These are phyloP conservation scores for Mycena pura DNA, from an alignment of 768 basidiomycete genomes.

Conservation along the genomic window DNA sequence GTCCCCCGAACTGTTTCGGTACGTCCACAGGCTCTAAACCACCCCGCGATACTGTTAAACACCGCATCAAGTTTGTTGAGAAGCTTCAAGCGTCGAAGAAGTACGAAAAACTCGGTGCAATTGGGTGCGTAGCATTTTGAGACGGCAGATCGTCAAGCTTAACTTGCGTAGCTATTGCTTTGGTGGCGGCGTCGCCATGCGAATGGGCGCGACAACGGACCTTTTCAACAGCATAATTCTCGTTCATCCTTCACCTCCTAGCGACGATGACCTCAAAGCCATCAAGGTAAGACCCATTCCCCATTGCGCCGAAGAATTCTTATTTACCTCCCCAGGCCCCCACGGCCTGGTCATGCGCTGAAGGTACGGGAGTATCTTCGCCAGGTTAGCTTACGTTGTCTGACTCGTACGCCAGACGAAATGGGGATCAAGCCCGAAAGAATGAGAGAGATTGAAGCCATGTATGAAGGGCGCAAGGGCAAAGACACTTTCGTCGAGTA, in stretches of 20 bases:
- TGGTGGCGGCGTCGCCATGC: constrained; percentile 14
- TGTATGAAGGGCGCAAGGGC: constrained; percentile 43
- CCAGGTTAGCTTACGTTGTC: background rate
- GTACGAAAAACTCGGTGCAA: constrained; percentile 50
- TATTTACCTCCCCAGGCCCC: constrained; percentile 4
- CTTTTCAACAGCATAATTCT: constrained; percentile 20
- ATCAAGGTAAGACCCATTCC: constrained; percentile 2
- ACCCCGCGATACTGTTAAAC: background rate
- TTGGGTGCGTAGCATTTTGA: constrained; percentile 44
- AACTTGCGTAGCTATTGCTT: constrained; percentile 12
- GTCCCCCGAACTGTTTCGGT: constrained; percentile 42
- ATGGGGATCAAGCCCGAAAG: constrained; percentile 12
- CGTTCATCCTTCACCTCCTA: constrained; percentile 12
- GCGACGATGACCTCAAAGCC: constrained; percentile 7
- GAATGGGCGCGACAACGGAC: constrained; percentile 6
- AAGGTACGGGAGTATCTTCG: background rate
- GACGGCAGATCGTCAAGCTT: too few species aligned
- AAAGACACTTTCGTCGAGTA: constrained; percentile 48
- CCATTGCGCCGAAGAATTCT: background rate
- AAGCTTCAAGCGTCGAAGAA: constrained; percentile 45
- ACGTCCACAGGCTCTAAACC: constrained; percentile 6
- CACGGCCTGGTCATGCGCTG: constrained; percentile 16
- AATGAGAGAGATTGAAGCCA: constrained; percentile 39
- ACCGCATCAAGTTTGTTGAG: constrained; percentile 40
- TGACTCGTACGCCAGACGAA: constrained; percentile 10